phyloP scores from a whole-genome alignment of 2,329 filamentous ascomycete species.

The Aspergillus luchuensis region DNA sequence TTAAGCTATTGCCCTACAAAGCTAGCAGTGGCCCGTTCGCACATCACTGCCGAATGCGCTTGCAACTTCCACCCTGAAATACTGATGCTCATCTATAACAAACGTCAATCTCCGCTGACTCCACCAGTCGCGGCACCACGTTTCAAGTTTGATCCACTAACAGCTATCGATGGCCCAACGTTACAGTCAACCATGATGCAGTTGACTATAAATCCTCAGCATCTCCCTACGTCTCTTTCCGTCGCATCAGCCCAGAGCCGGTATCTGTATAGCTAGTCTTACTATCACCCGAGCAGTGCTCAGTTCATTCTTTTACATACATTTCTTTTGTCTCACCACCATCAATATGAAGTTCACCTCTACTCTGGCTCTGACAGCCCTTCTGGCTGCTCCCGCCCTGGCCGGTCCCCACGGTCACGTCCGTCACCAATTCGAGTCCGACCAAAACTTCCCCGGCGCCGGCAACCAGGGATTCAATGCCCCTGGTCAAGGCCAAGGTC shows the following conservation, averaged over 20 bases:
- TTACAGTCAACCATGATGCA: neutral
- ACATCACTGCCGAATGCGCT: neutral
- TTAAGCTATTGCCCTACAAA: neutral
- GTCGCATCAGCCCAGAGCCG: neutral
- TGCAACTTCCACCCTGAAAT: neutral
- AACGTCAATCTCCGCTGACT: neutral
- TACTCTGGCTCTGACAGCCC: conserved; percentile 5
- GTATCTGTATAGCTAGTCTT: neutral
- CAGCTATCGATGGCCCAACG: neutral
- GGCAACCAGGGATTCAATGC: neutral
- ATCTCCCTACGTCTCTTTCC: neutral
- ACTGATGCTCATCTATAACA: neutral
- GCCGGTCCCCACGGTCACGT: conserved; percentile 5
- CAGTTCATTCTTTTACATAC: neutral
- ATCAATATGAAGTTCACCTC: conserved; percentile 7
- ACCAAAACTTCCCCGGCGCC: neutral
- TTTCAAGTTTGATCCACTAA: neutral
- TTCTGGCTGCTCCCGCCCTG: conserved; percentile 7
- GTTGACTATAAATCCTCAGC: neutral
- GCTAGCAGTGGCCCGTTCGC: neutral
- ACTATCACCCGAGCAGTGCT: neutral
- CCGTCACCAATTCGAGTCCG: neutral
- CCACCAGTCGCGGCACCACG: neutral
- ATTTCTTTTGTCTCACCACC: neutral
- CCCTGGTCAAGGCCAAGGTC: neutral